phyloP scores from a whole-genome alignment of 2,329 filamentous ascomycete genomes.

The Tolypocladium ovalisporum region DNA sequence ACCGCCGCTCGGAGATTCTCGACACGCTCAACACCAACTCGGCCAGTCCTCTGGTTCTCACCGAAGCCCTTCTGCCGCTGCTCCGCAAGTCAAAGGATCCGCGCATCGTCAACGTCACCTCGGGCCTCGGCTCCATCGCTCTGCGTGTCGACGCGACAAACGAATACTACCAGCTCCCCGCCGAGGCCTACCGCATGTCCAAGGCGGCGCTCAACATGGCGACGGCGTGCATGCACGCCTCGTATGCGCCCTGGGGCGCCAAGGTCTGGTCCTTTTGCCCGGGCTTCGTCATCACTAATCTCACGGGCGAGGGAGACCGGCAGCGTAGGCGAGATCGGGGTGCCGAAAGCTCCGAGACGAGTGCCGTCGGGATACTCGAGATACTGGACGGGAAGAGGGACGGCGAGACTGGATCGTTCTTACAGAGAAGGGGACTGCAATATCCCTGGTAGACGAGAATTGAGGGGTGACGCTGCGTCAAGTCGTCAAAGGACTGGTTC shows the following conservation, averaged over 20 bases:
- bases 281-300: constrained; percentile 20
- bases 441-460: background rate
- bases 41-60: constrained; percentile 16
- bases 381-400: constrained; percentile 6
- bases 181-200: constrained; percentile 18
- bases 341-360: background rate
- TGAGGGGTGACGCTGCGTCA: background rate
- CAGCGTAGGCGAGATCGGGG: background rate
- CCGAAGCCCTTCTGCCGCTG: constrained; percentile 19
- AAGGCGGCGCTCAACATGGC: constrained; percentile 27
- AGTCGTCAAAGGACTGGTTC: background rate
- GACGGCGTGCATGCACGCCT: constrained; percentile 15
- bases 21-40: constrained; percentile 33
- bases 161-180: background rate
- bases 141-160: constrained; percentile 6
- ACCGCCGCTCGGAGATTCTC: constrained; percentile 1
- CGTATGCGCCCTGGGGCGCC: constrained; percentile 16
- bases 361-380: constrained; percentile 2
- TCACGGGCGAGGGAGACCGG: constrained; percentile 12
- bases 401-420: constrained; percentile 5
- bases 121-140: constrained; percentile 19
- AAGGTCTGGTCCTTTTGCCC: constrained; percentile 22
- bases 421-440: background rate
- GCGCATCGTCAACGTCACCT: constrained; percentile 22
- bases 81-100: constrained; percentile 16